Base-by-base conservation (phyloP, 768 basidiomycete genomes). In the Chalciporus piperatus region DNA sequence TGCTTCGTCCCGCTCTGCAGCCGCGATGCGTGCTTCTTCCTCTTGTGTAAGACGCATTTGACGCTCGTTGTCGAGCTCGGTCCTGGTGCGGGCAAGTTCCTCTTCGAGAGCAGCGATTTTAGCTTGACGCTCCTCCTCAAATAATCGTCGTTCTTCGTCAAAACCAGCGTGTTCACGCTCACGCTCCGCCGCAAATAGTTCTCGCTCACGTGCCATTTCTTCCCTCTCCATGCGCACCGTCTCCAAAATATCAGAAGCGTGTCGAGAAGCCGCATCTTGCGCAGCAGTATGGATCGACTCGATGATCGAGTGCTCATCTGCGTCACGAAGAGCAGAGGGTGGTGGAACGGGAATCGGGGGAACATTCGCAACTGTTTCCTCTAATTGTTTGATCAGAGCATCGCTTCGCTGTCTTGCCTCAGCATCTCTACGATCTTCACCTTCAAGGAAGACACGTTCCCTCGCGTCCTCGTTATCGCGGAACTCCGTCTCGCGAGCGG, bases 1-100 rank as follows among this genome's bases (percentile, higher is more conserved):
- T 8, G 70, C 75, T 13, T 85, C 82, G 54, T 85, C 81, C 6
- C 83, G 78, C 50, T 88, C 86, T 35, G 72, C 61, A 30, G 74
- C 71, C 43, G 85, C 86, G 61, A 89, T 85, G 28, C 80, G 73
- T 17, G 77, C 74, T 54, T 86, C 85, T 2, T 82, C 73, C 40
- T 85, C 83, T 49, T 85, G 82, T 1, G 80, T 77, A 14, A 72
- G 59, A 12, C 83, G 74, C 47, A 79, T 72, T 52, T 82, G 76
- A 48, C 76, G 78, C 64, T 90, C 89, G 43, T 75, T 73, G 45
- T 85, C 82, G 35, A 89, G 73, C 41, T 89, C 86, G 13, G 65
- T 74, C 17, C 80, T 79, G 7, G 81, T 71, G 6, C 70, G 72
- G 6, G 76, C 74, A 6, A 89, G 70, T 56, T 91, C 84, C 4